Evolutionary conservation across 768 basidiomycete species (phyloP), one percentile per base, ranked within the genome.

Genomic region (Leucosporidium creatinivorum): DNA sequence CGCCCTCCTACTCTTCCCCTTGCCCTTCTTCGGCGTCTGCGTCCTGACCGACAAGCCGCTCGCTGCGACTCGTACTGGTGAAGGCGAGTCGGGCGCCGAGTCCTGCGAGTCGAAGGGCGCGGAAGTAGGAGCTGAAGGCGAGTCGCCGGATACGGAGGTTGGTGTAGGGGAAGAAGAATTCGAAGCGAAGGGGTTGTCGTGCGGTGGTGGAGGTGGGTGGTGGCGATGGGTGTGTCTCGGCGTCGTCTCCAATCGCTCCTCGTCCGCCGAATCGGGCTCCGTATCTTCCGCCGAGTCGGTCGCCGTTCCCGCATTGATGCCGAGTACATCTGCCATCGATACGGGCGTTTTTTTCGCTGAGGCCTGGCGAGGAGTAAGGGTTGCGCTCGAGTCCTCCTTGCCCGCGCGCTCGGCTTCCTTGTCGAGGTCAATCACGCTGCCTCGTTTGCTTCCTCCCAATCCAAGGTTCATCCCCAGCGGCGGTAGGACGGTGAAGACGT

Each of bases 401-500:
- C 19, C n/a, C 8, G 26, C 21, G 1, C 21, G 23, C 30, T 21
- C 23, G 49, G 26, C 26, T 39, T 59, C 50, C 48, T 59, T 28
- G 52, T 61, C 60, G 9, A 31, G 25, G 19, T 61, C 60, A 23
- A 44, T 33, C 25, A 48, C 49, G 50, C 61, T 54, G 5, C 56
- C 33, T 1, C 44, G 25, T 18, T 49, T 21, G 52, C 28, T 25
- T 18, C 48, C 48, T 18, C 28, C 57, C 13, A 69, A 47, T 28
- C 59, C 55, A 21, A 72, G 65, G 30, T 67, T 69, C 56, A 73
- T 69, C 1, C 61, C 61, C 17, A 63, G 62, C 8, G 72, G 72
- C 6, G 72, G 72, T 6, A 73, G 65, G 31, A 69, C 54, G 31
- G 68, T 62, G 57, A 73, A 67, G 25, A 73, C 68, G 63, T 69